Evolutionary conservation across 129 eudicot species (phyloP).

Genomic region (Arctium minus): DNA sequence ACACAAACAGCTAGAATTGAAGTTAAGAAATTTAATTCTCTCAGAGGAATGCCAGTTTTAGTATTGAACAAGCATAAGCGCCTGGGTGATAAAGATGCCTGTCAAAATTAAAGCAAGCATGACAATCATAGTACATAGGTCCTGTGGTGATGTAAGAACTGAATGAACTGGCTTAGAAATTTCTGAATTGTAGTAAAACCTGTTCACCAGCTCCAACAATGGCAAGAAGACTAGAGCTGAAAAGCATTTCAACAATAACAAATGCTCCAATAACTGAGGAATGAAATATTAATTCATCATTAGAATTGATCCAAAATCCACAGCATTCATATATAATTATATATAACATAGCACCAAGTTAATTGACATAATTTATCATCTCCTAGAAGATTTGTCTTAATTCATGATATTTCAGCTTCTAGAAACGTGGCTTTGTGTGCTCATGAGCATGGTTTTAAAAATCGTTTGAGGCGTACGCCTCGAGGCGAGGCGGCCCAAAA

Average conservation of each 20-base stretch:
- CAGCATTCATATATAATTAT: too few species aligned
- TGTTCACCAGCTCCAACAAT: conserved; percentile 99
- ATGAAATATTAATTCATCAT: neutral
- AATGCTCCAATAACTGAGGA: conserved; percentile 80
- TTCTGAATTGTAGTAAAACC: conserved; percentile 31
- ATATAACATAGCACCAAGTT: neutral
- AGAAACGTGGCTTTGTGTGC: neutral
- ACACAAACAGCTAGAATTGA: conserved; percentile 81
- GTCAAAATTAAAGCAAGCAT: conserved; percentile 20
- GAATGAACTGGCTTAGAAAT: neutral
- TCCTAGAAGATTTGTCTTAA: neutral
- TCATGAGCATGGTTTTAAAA: neutral
- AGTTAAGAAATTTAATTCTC: conserved; percentile 86
- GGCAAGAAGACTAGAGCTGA: conserved; percentile 76
- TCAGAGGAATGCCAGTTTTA: conserved; percentile 60
- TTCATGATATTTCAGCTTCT: neutral
- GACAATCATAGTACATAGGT: neutral
- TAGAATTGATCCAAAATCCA: neutral
- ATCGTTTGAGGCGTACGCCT: neutral
- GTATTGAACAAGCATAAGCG: conserved; percentile 89
- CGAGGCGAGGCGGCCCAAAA: too few species aligned
- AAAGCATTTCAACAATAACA: conserved; percentile 89
- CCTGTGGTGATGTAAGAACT: conserved; percentile 1
- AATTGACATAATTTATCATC: neutral
- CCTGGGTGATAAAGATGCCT: conserved; percentile 95